Base-by-base conservation (phyloP, 495 filamentous ascomycete species). In the Friedmanniomyces simplex region DNA sequence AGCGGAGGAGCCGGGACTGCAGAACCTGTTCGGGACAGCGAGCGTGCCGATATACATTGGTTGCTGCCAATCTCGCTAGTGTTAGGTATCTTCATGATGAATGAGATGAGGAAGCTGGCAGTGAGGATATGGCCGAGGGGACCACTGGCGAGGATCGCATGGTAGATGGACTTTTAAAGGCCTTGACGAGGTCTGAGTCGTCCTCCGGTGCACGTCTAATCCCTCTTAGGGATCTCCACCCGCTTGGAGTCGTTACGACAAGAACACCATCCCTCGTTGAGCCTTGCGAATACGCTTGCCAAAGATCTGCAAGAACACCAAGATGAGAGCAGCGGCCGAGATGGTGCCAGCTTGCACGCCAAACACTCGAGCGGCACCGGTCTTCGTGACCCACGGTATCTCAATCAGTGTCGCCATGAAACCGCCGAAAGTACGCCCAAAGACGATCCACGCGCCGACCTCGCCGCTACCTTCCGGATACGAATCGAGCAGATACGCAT, bases 381-480 rank as follows among this genome's bases (percentile, higher is more conserved):
- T 24, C 22, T 54, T 55, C 18, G 36, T 26, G 28, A 54, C 52
- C 56, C 56, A 59, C 24, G 56, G 56, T 14, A 55, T 14, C 50
- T 59, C 32, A 30, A 55, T 55, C 18, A 55, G 56, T 18, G 50
- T 55, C 8, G 51, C 52, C 51, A 55, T 59, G 52, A 59, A 59
- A 20, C 56, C 56, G 16, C 52, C 52, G 16, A 55, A 14, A 22
- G 36, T 45, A 11, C 52, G 36, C 20, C 41, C 52, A 47, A 55
- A 26, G 70, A 52, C 0, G 71, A 34, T 76, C 5, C 76, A 66
- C 8, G 72, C 71, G 25, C 54, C 74, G 11, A 84, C 79, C 65
- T 82, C 80, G 12, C 78, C 80, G 20, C 70, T 73, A 0, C 71
- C 79, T 57, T 77, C 77, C 12, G 78, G 80, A 61, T 82, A 84